Evolutionary conservation across 2,329 filamentous ascomycete species (phyloP).

Genomic region (Triangularia verruculosa): DNA sequence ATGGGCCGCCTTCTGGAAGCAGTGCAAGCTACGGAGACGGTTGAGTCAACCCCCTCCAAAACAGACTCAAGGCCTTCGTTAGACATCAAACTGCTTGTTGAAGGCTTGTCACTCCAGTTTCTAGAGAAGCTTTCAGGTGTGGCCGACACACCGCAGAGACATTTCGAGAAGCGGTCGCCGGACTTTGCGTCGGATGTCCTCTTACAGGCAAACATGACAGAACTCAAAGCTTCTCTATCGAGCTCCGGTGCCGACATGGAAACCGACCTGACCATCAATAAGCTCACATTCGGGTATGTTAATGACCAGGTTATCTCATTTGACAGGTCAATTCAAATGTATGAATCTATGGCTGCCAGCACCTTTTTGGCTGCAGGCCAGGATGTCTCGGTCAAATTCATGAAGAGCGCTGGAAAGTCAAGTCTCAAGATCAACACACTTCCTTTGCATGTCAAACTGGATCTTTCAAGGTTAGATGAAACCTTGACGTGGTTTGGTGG

Average conservation of each 20-base stretch:
- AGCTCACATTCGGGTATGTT: conserved; percentile 61
- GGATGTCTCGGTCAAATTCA: conserved; percentile 45
- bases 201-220: conserved; percentile 48
- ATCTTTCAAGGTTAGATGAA: conserved; percentile 79
- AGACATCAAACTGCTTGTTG: conserved; percentile 44
- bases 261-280: conserved; percentile 48
- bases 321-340: conserved; percentile 55
- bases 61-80: conserved; percentile 28
- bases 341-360: conserved; percentile 56
- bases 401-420: conserved; percentile 42
- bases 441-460: conserved; percentile 71
- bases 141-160: conserved; percentile 47
- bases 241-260: conserved; percentile 31
- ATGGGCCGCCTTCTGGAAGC: conserved; percentile 48
- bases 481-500: conserved; percentile 87
- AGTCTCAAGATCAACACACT: conserved; percentile 69
- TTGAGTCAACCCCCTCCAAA: conserved; percentile 14
- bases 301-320: conserved; percentile 63
- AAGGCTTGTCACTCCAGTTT: conserved; percentile 54
- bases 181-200: conserved; percentile 50
- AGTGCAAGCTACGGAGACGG: conserved; percentile 32
- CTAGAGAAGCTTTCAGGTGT: conserved; percentile 53
- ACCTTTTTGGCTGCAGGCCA: conserved; percentile 54
- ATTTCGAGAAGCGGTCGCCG: conserved; percentile 38
- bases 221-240: conserved; percentile 38